These are phyloP conservation scores for Sporothrix curviconia DNA, from an alignment of 2,329 filamentous ascomycete genomes.

Conservation along the genomic window DNA sequence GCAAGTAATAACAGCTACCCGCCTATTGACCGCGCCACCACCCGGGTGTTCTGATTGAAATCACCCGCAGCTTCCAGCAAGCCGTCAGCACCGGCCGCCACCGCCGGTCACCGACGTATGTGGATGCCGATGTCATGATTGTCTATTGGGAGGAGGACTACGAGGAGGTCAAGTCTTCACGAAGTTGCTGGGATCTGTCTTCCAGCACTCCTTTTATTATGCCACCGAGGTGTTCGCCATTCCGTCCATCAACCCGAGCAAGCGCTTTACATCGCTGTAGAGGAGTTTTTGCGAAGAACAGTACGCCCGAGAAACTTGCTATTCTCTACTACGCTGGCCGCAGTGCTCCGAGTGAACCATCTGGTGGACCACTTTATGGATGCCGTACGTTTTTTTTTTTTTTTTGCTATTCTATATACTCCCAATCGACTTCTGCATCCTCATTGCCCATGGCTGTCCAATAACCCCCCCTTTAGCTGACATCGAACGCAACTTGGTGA, in stretches of 20 bases:
- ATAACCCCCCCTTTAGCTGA: no score
- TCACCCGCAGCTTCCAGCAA: constrained; percentile 16
- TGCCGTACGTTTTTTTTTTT: constrained; percentile 15
- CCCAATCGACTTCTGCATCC: no score
- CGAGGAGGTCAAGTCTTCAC: neutral
- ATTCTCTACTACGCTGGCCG: constrained; percentile 20
- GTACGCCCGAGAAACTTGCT: constrained; percentile 14
- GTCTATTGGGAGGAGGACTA: constrained; percentile 19
- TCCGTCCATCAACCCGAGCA: neutral
- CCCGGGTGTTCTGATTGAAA: constrained; percentile 16
- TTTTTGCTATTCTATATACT: neutral
- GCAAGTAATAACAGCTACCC: neutral
- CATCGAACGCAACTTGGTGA: no score
- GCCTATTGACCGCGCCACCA: neutral
- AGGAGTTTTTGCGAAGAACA: constrained; percentile 11
- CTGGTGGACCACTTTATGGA: constrained; percentile 14
- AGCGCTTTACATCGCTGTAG: constrained; percentile 6
- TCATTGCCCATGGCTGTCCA: no score
- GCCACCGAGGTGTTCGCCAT: constrained; percentile 12
- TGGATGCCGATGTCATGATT: constrained; percentile 14
- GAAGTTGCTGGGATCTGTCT: constrained; percentile 13
- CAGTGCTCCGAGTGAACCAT: neutral
- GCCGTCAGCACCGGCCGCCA: constrained; percentile 16
- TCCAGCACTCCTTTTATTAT: constrained; percentile 15
- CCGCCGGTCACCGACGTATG: constrained; percentile 17